phyloP scores from a whole-genome alignment of 2,329 filamentous ascomycete genomes.

The Aureobasidium subglaciale region DNA sequence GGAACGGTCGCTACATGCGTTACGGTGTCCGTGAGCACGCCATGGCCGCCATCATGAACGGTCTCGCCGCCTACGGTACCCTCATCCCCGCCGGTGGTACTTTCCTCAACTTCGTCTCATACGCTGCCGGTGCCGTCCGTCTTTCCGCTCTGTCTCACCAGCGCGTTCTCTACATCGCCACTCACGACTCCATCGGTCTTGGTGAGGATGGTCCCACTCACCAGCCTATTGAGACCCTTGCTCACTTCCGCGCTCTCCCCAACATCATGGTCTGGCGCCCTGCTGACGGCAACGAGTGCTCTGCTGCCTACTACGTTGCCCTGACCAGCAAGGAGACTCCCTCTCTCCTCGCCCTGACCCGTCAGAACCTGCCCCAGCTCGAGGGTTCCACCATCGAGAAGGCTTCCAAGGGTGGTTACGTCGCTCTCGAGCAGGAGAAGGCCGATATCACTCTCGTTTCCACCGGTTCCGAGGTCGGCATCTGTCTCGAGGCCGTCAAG shows the following conservation, averaged over 20 bases:
- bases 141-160: conserved; percentile 86
- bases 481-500: conserved; percentile 89
- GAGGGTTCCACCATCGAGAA: conserved; percentile 87
- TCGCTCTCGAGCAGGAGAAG: conserved; percentile 73
- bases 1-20: conserved; percentile 83
- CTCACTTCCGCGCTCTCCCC: conserved; percentile 96
- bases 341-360: conserved; percentile 87
- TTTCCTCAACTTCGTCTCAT: conserved; percentile 99
- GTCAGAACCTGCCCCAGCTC: conserved; percentile 96
- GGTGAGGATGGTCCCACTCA: conserved; percentile 98
- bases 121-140: conserved; percentile 90
- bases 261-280: conserved; percentile 99
- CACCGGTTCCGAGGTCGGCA: conserved; percentile 91
- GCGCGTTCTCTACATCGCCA: conserved; percentile 91
- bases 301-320: conserved; percentile 92
- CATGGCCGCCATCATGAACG: conserved; percentile 92
- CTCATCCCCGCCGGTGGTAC: conserved; percentile 90
- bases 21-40: conserved; percentile 89
- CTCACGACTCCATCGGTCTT: conserved; percentile 97
- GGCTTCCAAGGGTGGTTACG: conserved; percentile 92
- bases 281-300: conserved; percentile 96
- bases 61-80: conserved; percentile 89
- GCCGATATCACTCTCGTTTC: conserved; percentile 86
- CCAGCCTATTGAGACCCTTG: conserved; percentile 96
- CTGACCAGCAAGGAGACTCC: conserved; percentile 85